These are phyloP conservation scores for Diversispora epigaea DNA, from an alignment of 192 early-diverging fungal genomes.

Conservation along the genomic window DNA sequence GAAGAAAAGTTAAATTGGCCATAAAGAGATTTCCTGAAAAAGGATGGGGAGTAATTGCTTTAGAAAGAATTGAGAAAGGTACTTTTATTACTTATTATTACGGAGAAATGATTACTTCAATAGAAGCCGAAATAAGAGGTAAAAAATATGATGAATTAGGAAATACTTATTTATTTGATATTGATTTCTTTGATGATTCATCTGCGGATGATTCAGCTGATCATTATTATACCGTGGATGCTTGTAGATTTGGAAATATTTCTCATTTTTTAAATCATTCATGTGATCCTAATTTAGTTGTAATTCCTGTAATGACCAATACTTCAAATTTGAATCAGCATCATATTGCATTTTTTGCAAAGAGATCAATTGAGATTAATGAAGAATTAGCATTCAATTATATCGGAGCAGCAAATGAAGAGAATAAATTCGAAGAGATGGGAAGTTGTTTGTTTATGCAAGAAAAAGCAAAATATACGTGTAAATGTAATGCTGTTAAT, in stretches of 20 bases:
- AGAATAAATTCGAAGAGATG: no score
- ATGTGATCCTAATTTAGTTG: slow-evolving; percentile 61
- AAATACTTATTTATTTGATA: slow-evolving; percentile 50
- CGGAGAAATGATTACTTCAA: slow-evolving; percentile 58
- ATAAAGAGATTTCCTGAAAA: slow-evolving; percentile 48
- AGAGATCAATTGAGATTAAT: slow-evolving; percentile 45
- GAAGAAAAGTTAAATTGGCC: slow-evolving; percentile 40
- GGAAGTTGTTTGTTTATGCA: no score
- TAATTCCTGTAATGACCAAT: slow-evolving; percentile 47
- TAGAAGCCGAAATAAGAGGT: slow-evolving; percentile 45
- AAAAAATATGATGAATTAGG: slow-evolving; percentile 37
- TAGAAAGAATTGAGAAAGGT: slow-evolving; percentile 37
- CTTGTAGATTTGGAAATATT: slow-evolving; percentile 55
- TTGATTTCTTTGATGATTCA: slow-evolving; percentile 40
- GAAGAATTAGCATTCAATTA: slow-evolving; percentile 76
- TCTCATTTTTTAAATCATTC: slow-evolving; percentile 71
- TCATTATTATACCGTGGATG: slow-evolving; percentile 56
- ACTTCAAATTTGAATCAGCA: slow-evolving; percentile 43
- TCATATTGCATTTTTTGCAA: slow-evolving; percentile 61
- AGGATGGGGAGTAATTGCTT: slow-evolving; percentile 61
- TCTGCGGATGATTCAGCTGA: neutral
- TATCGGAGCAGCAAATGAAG: slow-evolving; percentile 32
- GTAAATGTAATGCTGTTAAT: no score
- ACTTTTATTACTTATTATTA: slow-evolving; percentile 62
- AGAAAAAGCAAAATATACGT: no score